Evolutionary conservation across 2,329 filamentous ascomycete species (phyloP), one percentile per base, ranked within the genome.

Genomic region (Neofusicoccum cordaticola): DNA sequence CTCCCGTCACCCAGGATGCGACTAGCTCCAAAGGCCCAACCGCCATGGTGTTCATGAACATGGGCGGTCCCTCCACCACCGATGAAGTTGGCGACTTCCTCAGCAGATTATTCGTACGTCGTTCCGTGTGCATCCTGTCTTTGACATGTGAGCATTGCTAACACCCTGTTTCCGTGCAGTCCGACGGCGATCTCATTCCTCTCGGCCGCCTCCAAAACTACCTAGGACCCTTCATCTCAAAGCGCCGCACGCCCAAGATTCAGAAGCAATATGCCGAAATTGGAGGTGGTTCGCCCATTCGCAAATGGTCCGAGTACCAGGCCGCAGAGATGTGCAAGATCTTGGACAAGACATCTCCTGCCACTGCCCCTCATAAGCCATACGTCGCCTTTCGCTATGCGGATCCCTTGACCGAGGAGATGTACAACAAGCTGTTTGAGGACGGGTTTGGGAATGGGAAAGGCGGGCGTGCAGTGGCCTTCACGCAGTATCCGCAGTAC

Each of bases 31-130:
- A 91, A 74, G 94, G 94, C 0, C 93, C 93, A 7, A 99, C 95
- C 4, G 95, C 95, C 48, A 98, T 99, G 88, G 95, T 99, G 13
- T 97, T 99, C 74, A 87, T 99, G 81, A 99, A 99, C 80, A 99
- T 99, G 95, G 95, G 95, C 66, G 95, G 95, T 0, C 95, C 95
- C 2, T 91, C 92, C 1, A 97, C 91, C 3, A 90, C 90, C 4
- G 86, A 89, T 69, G 93, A 99, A 81, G 95, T 99, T 41, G 89
- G 90, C 71, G 88, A 90, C 78, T 99, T 98, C 74, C 81, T 99
- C 53, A 95, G 90, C 76, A 88, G 93, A 71, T 83, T 99, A 70
- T 99, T 99, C 80, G 94, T 96, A 85, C 66, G 90, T 79, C 12
- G 5, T n/a, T n/a, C 31, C 56, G 1, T 2, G 41, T 8, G 35